phyloP scores from a whole-genome alignment of 352 stramenopile species.

The Pythium sukuiense region DNA sequence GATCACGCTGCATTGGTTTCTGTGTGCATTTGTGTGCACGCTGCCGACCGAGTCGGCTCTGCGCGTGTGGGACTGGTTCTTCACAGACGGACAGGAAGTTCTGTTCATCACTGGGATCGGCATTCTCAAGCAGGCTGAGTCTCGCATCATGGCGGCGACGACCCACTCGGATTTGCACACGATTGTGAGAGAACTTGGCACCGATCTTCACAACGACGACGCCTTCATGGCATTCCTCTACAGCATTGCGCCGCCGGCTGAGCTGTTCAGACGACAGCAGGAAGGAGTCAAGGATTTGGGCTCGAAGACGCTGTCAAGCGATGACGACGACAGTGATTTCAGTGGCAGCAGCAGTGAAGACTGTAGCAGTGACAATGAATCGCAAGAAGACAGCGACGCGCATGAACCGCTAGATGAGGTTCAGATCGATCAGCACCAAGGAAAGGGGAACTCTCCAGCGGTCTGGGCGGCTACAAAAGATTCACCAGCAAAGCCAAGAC shows the following conservation, averaged over 20 bases:
- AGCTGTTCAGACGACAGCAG: conserved; percentile 2
- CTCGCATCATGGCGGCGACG: conserved; percentile 31
- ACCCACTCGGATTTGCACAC: conserved; percentile 42
- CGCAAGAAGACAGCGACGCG: background rate
- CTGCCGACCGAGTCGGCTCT: conserved; percentile 67
- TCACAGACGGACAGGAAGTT: conserved; percentile 62
- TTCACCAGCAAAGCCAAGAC: background rate
- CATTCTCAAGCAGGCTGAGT: conserved; percentile 43
- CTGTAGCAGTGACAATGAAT: conserved; percentile 4
- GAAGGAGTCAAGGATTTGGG: conserved; percentile 2
- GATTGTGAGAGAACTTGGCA: conserved; percentile 44
- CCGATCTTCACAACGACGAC: conserved; percentile 54
- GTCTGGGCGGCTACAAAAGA: background rate
- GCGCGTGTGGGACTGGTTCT: conserved; percentile 78
- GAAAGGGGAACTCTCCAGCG: conserved; percentile 12
- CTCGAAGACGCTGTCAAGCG: conserved; percentile 13
- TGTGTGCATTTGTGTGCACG: conserved; percentile 84
- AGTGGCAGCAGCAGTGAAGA: background rate
- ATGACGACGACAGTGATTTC: conserved; percentile 9
- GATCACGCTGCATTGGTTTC: conserved; percentile 85
- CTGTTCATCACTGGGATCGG: conserved; percentile 48
- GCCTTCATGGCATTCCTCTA: conserved; percentile 41
- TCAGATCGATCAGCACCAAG: background rate
- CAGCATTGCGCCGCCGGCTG: conserved; percentile 17
- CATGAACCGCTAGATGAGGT: conserved; percentile 14